Base-by-base conservation (phyloP, 2,329 filamentous ascomycete species). In the Talaromyces rugulosus region DNA sequence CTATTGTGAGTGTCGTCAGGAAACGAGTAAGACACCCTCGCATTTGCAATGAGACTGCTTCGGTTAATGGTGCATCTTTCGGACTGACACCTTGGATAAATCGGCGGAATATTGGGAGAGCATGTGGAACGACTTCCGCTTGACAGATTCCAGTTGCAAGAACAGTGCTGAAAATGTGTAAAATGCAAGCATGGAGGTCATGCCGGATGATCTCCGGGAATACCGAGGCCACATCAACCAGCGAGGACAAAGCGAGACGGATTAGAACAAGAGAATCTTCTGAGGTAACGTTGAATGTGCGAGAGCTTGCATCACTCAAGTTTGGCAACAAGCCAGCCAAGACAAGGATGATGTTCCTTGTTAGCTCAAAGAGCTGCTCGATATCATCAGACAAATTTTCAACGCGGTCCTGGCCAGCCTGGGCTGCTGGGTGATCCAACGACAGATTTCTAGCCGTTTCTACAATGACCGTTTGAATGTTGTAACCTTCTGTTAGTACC, bases 181-280 rank as follows among this genome's bases (percentile, higher is more conserved):
- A 85, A 67, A 98, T 96, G 71, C 94, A 98, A 44, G 95, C 94
- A 72, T 98, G 92, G 6, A 99, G 83, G 74, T 99, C 95, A 9
- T 92, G 94, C 72, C 95, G 95, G 80, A 99, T 99, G 69, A 99
- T 93, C 2, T 91, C 87, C 0, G 96, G 96, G 77, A 99, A 99
- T 16, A 98, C 92, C 64, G 96, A 91, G 6, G 95, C 93, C 1
- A 95, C 93, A 71, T 98, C 92, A 3, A 98, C 95, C 1, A 99
- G 85, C 1, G 95, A 91, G 63, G 93, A 90, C 1, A 99, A 82
- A 0, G 92, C 89, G 1, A 90, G 87, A 28, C 88, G 87, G 56
- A 97, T 87, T 3, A 99, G 85, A 2, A 89, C 81, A 18, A 96
- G 85, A 1, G 92, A 90, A 74, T 98, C 94, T 68, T 97, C 93